Evolutionary conservation across 192 early-diverging fungal genomes (phyloP).

Genomic region (Entomortierella chlamydospora): DNA sequence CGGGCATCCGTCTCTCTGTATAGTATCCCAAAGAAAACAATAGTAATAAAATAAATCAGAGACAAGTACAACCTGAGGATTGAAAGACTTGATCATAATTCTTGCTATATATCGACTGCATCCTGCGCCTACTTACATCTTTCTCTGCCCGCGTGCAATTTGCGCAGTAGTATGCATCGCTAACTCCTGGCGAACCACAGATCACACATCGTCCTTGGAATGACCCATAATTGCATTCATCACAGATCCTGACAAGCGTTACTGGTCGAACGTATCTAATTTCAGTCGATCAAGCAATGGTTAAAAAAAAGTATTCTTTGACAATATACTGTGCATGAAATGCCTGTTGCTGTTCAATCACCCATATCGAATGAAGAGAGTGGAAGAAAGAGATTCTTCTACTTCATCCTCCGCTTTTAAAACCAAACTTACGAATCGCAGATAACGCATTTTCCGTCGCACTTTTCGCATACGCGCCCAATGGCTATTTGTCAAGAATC

Average conservation of each 20-base stretch:
- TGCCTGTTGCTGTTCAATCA: too few relatives aligned
- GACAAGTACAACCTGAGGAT: too few relatives aligned
- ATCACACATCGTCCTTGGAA: slow-evolving; percentile 92
- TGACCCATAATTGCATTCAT: slow-evolving; percentile 97
- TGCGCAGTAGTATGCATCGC: slow-evolving; percentile 95
- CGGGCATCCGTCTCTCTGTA: slow-evolving; percentile 93
- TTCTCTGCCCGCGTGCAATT: slow-evolving; percentile 92
- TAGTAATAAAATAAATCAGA: not conserved
- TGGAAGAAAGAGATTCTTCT: not conserved
- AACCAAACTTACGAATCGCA: slow-evolving; percentile 84
- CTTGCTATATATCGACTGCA: too few relatives aligned
- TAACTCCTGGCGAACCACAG: slow-evolving; percentile 89
- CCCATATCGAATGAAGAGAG: too few relatives aligned
- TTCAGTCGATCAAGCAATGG: not conserved
- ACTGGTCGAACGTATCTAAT: slow-evolving; percentile 85
- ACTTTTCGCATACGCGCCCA: slow-evolving; percentile 86
- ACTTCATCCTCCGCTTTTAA: not conserved
- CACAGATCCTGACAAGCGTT: slow-evolving; percentile 91
- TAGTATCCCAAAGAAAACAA: not conserved
- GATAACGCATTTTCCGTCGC: slow-evolving; percentile 95
- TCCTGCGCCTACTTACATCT: slow-evolving; percentile 85
- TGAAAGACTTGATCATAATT: too few relatives aligned
- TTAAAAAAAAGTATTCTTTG: not conserved
- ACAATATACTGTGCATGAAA: too few relatives aligned
- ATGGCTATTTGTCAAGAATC: slow-evolving; percentile 64